Percentiles rank a stretch among this genome's conserved stretches.
These are phyloP conservation scores for Trametes villosa DNA, from an alignment of 768 basidiomycete species.

Conservation along the genomic window DNA sequence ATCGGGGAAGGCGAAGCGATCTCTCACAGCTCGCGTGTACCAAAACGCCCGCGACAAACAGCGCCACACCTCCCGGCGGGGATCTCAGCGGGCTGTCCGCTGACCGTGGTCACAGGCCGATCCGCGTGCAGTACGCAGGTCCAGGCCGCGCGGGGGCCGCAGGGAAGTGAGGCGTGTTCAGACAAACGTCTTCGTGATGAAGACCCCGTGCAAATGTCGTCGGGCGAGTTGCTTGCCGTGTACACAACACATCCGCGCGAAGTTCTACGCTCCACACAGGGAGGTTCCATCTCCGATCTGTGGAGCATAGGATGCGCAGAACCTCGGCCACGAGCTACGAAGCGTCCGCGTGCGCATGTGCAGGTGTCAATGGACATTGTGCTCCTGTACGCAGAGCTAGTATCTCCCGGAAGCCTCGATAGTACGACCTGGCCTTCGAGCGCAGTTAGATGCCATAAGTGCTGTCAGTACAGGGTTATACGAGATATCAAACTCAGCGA, in stretches of 20 bases:
- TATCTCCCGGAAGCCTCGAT: too few species aligned
- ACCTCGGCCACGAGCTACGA: neutral
- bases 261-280: neutral
- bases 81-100: conserved; percentile 6
- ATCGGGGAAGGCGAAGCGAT: neutral
- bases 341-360: neutral
- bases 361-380: neutral
- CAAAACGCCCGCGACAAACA: conserved; percentile 10
- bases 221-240: neutral
- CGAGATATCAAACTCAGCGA: conserved; percentile 13
- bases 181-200: conserved; percentile 8
- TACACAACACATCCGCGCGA: neutral
- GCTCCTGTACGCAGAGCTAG: neutral
- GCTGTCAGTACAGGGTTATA: conserved; percentile 1
- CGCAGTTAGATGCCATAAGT: neutral
- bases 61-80: neutral
- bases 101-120: conserved; percentile 20
- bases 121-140: conserved; percentile 1
- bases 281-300: neutral
- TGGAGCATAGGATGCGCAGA: neutral
- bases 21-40: conserved; percentile 6
- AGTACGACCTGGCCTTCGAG: too few species aligned
- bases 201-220: neutral
- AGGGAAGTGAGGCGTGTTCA: conserved; percentile 1
- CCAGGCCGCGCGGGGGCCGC: conserved; percentile 6